Base-by-base conservation (phyloP, 495 filamentous ascomycete genomes). In the Tetracladium marchalianum region DNA sequence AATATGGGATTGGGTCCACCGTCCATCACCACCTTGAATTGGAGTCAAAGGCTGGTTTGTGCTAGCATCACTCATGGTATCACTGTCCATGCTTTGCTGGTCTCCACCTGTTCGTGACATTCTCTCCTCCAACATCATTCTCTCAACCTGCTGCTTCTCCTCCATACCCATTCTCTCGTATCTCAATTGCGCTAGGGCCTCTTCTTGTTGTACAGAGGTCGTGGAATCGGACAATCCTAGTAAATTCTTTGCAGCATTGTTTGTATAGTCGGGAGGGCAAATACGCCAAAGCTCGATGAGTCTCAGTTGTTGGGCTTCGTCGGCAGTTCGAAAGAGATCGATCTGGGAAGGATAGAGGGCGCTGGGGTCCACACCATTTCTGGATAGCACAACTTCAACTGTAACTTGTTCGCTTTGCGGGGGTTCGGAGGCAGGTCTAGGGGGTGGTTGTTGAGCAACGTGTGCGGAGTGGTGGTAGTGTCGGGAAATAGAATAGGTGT, bases 401-500 rank as follows among this genome's bases (percentile, higher is more conserved):
- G 61, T 64, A 11, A 62, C 50, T 49, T 68, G 55, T 31, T 73
- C 69, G 6, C 56, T 66, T 43, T 67, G 64, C 1, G 65, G 62
- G 6, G 71, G 72, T 22, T 73, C 68, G 11, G 72, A 76, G 16
- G 69, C 64, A 10, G 67, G 63, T 31, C 72, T 57, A n/a, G 66
- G 61, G 31, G 34, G 53, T 8, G 48, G 50, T 49, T 62, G 57
- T 15, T 51, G 40, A 18, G 51, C 65, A 10, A 73, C 22, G 52
- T 86, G 82, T 22, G 77, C 62, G 1, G 82, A 84, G 58, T 88
- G 85, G 53, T 82, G 77, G 59, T 87, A 87, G 61, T 88, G 84
- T 51, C 83, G 81, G 11, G 81, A 72, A 51, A 86, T 75, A 44
- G 77, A 81, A 64, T 85, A 87, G 43, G 69, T 67, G 46, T 76